Conservation (phyloP, 495 filamentous ascomycete genomes). For the Penicillium canescens region DNA sequence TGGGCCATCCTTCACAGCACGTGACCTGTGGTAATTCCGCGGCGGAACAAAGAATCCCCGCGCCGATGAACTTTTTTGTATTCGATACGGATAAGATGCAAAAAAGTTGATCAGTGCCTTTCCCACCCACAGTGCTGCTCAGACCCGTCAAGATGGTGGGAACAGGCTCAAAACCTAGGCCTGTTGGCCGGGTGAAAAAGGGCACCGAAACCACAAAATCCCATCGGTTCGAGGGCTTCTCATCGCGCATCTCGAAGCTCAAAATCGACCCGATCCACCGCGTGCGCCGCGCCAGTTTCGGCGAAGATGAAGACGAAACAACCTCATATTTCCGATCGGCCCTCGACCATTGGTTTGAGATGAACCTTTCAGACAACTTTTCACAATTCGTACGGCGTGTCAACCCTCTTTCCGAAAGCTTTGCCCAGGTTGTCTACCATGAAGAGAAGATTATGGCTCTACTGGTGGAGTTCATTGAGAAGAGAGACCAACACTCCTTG, state of each 20-base stretch:
- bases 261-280: conserved; percentile 89
- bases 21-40: conserved; percentile 26
- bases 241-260: conserved; percentile 87
- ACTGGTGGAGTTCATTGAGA: conserved; percentile 75
- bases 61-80: conserved; percentile 49
- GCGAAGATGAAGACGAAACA: conserved; percentile 65
- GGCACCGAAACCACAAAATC: conserved; percentile 74
- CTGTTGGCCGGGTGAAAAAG: conserved; percentile 58
- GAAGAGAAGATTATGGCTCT: conserved; percentile 79
- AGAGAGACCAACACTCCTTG: conserved; percentile 69
- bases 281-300: conserved; percentile 78
- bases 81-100: conserved; percentile 25
- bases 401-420: conserved; percentile 76
- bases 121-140: conserved; percentile 34
- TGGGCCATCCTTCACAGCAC: conserved; percentile 31
- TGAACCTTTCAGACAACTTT: conserved; percentile 84
- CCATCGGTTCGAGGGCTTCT: conserved; percentile 90
- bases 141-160: conserved; percentile 48
- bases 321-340: conserved; percentile 80
- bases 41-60: conserved; percentile 38
- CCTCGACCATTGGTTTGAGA: conserved; percentile 84
- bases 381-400: conserved; percentile 71
- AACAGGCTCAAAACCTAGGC: conserved; percentile 64
- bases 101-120: conserved; percentile 25
- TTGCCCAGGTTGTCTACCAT: conserved; percentile 88